These are phyloP conservation scores for Scenedesmus sp. DNA, from an alignment of 163 green algal genomes.

Conservation along the genomic window DNA sequence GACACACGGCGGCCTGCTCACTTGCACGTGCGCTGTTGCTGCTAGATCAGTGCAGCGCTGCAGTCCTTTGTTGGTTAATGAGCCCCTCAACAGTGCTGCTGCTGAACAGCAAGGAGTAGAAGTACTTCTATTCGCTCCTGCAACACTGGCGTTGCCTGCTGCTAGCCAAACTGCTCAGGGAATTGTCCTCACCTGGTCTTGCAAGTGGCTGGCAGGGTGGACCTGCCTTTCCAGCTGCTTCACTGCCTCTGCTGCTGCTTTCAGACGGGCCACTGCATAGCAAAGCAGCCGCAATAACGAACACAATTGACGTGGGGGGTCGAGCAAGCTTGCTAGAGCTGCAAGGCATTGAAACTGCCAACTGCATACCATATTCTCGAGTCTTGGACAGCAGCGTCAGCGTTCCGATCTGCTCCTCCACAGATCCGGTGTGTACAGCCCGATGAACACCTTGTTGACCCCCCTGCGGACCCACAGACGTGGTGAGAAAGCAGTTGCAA, in stretches of 20 bases:
- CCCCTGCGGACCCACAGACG: not conserved
- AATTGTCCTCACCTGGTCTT: constrained; percentile 3
- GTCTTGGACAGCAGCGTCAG: constrained; percentile 34
- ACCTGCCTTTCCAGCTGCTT: constrained; percentile 51
- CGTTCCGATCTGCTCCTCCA: constrained; percentile 33
- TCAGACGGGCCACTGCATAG: constrained; percentile 30
- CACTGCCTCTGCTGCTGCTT: constrained; percentile 25
- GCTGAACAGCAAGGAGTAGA: too few species aligned
- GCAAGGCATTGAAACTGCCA: not conserved
- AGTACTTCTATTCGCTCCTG: too few species aligned
- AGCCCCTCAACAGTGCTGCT: not conserved
- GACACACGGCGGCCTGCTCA: not conserved
- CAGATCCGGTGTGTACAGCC: not conserved
- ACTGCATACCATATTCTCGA: constrained; percentile 40
- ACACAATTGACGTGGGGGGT: not conserved
- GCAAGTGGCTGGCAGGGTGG: constrained; percentile 12
- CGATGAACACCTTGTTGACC: not conserved
- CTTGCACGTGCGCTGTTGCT: not conserved
- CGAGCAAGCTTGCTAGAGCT: not conserved
- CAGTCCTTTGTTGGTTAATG: not conserved
- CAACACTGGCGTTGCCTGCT: not conserved
- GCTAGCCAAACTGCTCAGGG: not conserved
- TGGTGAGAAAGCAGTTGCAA: constrained; percentile 10
- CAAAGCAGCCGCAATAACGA: not conserved
- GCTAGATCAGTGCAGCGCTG: not conserved